Evolutionary conservation across 306 rosid species (phyloP).

Genomic region (Echinosophora koreensis): DNA sequence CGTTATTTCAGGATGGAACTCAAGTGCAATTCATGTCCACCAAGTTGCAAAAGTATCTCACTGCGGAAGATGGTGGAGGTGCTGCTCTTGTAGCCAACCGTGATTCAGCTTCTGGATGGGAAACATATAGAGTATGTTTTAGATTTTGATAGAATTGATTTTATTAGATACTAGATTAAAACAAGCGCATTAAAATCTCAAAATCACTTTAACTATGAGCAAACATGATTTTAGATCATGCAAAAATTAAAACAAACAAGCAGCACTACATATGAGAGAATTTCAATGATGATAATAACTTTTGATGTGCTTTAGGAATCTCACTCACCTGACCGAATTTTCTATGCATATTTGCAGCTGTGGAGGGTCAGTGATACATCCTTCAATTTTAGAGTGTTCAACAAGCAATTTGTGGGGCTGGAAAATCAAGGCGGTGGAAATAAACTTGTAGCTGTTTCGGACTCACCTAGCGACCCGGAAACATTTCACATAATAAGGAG

Average conservation of each 20-base stretch:
- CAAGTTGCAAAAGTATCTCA: constrained; percentile 57
- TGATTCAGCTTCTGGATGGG: constrained; percentile 59
- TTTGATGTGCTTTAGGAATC: neutral
- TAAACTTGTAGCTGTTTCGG: constrained; percentile 46
- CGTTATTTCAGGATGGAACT: constrained; percentile 62
- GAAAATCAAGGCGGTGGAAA: constrained; percentile 43
- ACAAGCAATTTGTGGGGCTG: constrained; percentile 47
- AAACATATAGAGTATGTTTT: constrained; percentile 60
- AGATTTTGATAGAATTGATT: too few relatives aligned
- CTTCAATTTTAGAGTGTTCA: constrained; percentile 60
- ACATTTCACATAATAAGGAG: constrained; percentile 58
- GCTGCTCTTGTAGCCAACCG: constrained; percentile 56
- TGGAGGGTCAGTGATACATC: constrained; percentile 62
- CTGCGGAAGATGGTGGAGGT: constrained; percentile 63
- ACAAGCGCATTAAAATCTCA: too few relatives aligned
- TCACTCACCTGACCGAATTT: neutral
- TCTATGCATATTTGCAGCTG: constrained; percentile 46
- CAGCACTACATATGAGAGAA: neutral
- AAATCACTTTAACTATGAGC: too few relatives aligned
- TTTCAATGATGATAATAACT: neutral
- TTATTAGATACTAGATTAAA: too few relatives aligned
- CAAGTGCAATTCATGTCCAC: constrained; percentile 61
- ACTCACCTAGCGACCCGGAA: constrained; percentile 49
- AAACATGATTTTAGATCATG: too few relatives aligned
- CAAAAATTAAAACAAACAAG: too few relatives aligned